Percentiles rank a stretch among this genome's conserved stretches.
phyloP scores from a whole-genome alignment of 2,329 filamentous ascomycete genomes.

The Diaporthe ilicicola region DNA sequence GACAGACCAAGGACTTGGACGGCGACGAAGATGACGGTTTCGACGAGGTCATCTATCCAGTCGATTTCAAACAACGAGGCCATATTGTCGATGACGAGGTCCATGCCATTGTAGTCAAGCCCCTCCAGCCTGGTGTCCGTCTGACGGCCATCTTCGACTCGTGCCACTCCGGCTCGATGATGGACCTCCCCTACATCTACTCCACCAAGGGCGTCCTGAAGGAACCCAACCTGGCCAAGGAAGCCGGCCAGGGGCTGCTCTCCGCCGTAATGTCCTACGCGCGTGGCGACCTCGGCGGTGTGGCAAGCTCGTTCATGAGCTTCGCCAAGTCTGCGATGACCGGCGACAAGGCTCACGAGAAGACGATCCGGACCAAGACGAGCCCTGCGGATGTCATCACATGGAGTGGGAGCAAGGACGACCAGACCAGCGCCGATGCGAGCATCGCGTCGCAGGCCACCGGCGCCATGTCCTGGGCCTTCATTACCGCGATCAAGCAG shows the following conservation, averaged over 20 bases:
- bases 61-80: conserved; percentile 74
- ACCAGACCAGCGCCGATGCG: conserved; percentile 93
- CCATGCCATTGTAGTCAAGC: conserved; percentile 78
- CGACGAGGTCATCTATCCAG: conserved; percentile 82
- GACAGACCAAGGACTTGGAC: conserved; percentile 76
- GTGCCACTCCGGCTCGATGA: conserved; percentile 79
- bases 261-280: conserved; percentile 81
- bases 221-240: conserved; percentile 82
- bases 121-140: conserved; percentile 84
- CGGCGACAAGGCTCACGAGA: conserved; percentile 79
- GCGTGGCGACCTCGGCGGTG: conserved; percentile 82
- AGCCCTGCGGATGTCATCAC: conserved; percentile 95
- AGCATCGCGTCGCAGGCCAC: conserved; percentile 89
- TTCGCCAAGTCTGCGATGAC: conserved; percentile 88
- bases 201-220: conserved; percentile 82
- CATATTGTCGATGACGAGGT: conserved; percentile 84
- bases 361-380: conserved; percentile 87
- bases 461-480: conserved; percentile 98
- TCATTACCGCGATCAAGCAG: conserved; percentile 89
- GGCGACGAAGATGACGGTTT: conserved; percentile 82
- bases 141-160: conserved; percentile 84
- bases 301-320: conserved; percentile 80
- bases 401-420: conserved; percentile 97
- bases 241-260: conserved; percentile 77
- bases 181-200: conserved; percentile 83